Percentiles rank a stretch among this genome's conserved stretches.
phyloP scores from a whole-genome alignment of 768 basidiomycete species.

The Trametes maxima region DNA sequence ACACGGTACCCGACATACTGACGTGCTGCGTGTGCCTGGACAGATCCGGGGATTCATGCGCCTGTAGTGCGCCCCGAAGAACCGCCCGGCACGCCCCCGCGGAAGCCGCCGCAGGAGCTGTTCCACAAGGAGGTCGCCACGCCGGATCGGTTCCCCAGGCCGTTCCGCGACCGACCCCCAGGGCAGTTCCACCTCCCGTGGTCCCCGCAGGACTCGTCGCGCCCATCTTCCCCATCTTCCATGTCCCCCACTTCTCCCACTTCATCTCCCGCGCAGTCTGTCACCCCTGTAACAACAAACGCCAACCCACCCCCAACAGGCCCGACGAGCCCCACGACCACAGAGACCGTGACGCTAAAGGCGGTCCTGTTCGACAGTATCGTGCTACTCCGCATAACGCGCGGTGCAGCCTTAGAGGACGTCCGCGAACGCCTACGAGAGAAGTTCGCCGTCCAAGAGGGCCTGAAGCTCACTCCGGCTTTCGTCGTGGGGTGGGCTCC shows the following conservation, averaged over 20 bases:
- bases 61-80: slow-evolving; percentile 14
- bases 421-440: slow-evolving; percentile 61
- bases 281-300: slow-evolving; percentile 11
- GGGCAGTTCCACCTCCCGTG: slow-evolving; percentile 34
- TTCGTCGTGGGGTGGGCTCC: slow-evolving; percentile 62
- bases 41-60: slow-evolving; percentile 28
- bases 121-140: slow-evolving; percentile 23
- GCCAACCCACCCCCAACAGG: slow-evolving; percentile 35
- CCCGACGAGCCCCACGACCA: slow-evolving; percentile 28
- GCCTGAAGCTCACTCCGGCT: slow-evolving; percentile 50
- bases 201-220: slow-evolving; percentile 21
- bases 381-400: slow-evolving; percentile 59
- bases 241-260: not conserved
- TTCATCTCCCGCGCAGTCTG: slow-evolving; percentile 3
- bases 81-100: slow-evolving; percentile 12
- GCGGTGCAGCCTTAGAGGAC: slow-evolving; percentile 49
- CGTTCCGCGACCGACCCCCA: slow-evolving; percentile 33
- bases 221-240: slow-evolving; percentile 1
- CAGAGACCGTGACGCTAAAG: slow-evolving; percentile 55
- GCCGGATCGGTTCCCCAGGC: slow-evolving; percentile 35
- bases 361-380: slow-evolving; percentile 63
- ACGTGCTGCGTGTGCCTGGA: slow-evolving; percentile 6
- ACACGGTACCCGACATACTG: not conserved
- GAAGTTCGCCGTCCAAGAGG: slow-evolving; percentile 68
- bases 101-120: slow-evolving; percentile 26